Evolutionary conservation across 2,329 filamentous ascomycete species (phyloP).

Genomic region (Acrocalymma vagum): DNA sequence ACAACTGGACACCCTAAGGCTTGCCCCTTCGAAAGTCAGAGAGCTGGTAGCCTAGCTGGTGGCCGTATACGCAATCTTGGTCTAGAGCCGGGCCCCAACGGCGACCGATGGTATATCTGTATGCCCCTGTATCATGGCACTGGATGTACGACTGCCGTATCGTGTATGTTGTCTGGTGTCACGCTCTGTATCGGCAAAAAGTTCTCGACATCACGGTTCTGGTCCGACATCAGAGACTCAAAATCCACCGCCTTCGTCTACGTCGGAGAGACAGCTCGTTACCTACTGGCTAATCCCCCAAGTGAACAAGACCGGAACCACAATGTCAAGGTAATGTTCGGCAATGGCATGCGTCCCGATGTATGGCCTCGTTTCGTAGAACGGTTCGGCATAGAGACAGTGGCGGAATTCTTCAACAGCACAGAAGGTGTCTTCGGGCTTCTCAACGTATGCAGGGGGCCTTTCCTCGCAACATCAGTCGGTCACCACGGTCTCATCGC

Average conservation of each 20-base stretch:
- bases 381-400: constrained; percentile 68
- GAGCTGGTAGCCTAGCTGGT: constrained; percentile 51
- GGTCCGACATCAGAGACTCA: constrained; percentile 74
- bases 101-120: constrained; percentile 75
- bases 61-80: constrained; percentile 46
- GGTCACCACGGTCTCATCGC: constrained; percentile 75
- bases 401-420: constrained; percentile 80
- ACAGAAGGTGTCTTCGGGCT: constrained; percentile 75
- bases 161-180: constrained; percentile 62
- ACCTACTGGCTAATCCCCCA: constrained; percentile 73
- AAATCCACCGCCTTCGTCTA: constrained; percentile 77
- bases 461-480: constrained; percentile 70
- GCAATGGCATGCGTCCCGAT: constrained; percentile 74
- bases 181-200: constrained; percentile 70
- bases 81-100: constrained; percentile 49
- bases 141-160: constrained; percentile 67
- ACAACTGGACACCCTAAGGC: constrained; percentile 81
- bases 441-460: constrained; percentile 66
- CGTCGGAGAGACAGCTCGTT: constrained; percentile 79
- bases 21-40: constrained; percentile 65
- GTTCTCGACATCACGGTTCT: constrained; percentile 76
- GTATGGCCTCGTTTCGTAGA: constrained; percentile 72
- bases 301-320: constrained; percentile 69
- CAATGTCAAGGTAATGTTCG: constrained; percentile 67
- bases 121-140: constrained; percentile 84